Percentiles rank a stretch among this genome's conserved stretches.
These are phyloP conservation scores for Malassezia yamatoensis DNA, from an alignment of 1,284 basidiomycete species.

Conservation along the genomic window DNA sequence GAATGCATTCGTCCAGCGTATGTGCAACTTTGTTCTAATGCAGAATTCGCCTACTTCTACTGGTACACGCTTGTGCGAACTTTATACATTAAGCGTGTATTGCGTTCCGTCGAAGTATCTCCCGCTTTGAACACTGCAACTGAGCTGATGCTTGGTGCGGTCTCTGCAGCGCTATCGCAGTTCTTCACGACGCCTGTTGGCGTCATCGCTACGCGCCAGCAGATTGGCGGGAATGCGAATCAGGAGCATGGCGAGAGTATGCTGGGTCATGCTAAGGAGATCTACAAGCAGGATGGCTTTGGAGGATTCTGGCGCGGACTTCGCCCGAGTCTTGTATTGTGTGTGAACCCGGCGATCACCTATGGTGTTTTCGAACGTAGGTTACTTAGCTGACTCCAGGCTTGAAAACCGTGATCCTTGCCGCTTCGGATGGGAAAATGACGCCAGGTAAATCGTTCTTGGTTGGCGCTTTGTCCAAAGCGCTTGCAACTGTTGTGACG, in stretches of 20 bases:
- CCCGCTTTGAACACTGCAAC: constrained; percentile 33
- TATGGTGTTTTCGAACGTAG: constrained; percentile 78
- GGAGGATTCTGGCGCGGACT: constrained; percentile 89
- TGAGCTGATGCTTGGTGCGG: constrained; percentile 68
- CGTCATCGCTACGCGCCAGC: constrained; percentile 94
- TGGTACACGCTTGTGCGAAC: constrained; percentile 86
- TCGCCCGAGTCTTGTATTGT: constrained; percentile 81
- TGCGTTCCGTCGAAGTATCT: constrained; percentile 10
- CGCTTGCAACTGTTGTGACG: constrained; percentile 64
- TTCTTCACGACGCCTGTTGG: constrained; percentile 97
- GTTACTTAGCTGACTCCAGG: constrained; percentile 47
- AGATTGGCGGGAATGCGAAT: constrained; percentile 49
- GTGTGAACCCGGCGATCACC: constrained; percentile 90
- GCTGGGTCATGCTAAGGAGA: constrained; percentile 68
- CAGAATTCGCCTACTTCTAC: constrained; percentile 99
- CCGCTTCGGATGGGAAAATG: constrained; percentile 58
- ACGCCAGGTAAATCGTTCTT: constrained; percentile 71
- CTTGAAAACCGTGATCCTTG: constrained; percentile 59
- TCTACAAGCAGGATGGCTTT: constrained; percentile 81
- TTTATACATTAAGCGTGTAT: constrained; percentile 54
- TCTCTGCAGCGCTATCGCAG: constrained; percentile 87
- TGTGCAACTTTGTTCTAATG: constrained; percentile 48
- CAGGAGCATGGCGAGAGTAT: constrained; percentile 53
- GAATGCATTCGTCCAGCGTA: constrained; percentile 83
- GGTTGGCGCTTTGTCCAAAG: constrained; percentile 88